Base-by-base conservation (phyloP, 768 basidiomycete species). In the Lepiota venenata region DNA sequence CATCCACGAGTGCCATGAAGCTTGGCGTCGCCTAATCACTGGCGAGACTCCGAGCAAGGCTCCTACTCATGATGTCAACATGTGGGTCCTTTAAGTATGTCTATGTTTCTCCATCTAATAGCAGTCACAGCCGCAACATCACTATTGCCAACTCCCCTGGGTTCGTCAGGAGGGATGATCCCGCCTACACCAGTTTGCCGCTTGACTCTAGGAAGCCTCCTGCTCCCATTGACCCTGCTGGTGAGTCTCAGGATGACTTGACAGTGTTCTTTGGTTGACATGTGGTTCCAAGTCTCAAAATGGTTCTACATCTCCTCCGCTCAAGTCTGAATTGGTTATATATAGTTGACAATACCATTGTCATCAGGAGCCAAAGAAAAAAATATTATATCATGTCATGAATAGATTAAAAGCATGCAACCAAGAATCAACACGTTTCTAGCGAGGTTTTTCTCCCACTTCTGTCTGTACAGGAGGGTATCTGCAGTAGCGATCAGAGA, bases 1-100 rank as follows among this genome's bases (percentile, higher is more conserved):
- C 75, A 90, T 99, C 67, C 95, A 97, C 72, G 97, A 99, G 71
- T 95, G 92, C 74, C 88, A 98, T 69, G 97, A 98, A 71, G 91
- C 97, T 36, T 99, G 97, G 97, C 91, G 93, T 65, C 91, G 91
- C 66, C 83, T 99, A 63, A 80, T 94, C 69, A 75, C 73, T 49
- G 93, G 94, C 58, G 90, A 97, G 60, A 76, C 71, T 58, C 82
- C 85, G 39, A 83, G 87, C 58, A 88, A 86, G 75, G 88, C 86
- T 15, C 58, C 82, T 43, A 68, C 73, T 42, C 87, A 88, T 69
- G 88, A 93, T 54, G 66, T 98, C 55, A 85, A 90, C 58, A 93
- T 94, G 96, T 97, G 63, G 52, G 91, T 76, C 15, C n/a, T 46
- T 41, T 20, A 22, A 38, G 16, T 39, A 11, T 36, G 1, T 11